Evolutionary conservation across 768 basidiomycete genomes (phyloP).

Genomic region (Hysterangium stoloniferum): DNA sequence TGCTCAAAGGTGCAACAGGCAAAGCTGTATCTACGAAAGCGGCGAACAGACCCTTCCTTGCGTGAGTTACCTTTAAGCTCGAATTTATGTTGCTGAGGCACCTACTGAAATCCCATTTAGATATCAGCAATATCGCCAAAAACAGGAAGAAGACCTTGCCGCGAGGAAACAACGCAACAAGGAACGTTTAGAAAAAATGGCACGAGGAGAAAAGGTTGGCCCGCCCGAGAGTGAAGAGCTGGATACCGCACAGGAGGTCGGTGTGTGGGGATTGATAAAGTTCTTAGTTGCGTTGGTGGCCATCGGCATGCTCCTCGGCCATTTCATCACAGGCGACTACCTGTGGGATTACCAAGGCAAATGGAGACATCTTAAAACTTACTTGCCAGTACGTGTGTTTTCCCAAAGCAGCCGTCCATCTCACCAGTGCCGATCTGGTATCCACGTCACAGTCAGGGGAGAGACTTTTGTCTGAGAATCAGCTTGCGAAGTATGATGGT

Average conservation of each 20-base stretch:
- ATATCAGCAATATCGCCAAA: constrained; percentile 14
- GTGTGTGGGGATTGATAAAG: constrained; percentile 56
- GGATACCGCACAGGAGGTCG: constrained; percentile 62
- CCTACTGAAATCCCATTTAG: not conserved
- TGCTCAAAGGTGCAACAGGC: constrained; percentile 29
- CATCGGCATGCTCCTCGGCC: constrained; percentile 54
- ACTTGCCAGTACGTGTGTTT: constrained; percentile 46
- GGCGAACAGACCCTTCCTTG: constrained; percentile 9
- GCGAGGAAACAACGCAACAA: constrained; percentile 66
- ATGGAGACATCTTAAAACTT: constrained; percentile 51
- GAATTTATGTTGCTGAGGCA: not conserved
- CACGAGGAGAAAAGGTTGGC: constrained; percentile 63
- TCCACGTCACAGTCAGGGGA: constrained; percentile 40
- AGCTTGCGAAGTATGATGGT: constrained; percentile 67
- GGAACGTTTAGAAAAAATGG: constrained; percentile 64
- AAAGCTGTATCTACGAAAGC: constrained; percentile 14
- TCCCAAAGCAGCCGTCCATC: not conserved
- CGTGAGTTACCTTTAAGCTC: not conserved
- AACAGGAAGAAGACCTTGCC: constrained; percentile 51
- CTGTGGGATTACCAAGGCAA: constrained; percentile 75
- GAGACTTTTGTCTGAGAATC: constrained; percentile 65
- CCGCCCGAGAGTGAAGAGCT: constrained; percentile 43
- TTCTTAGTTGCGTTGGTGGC: constrained; percentile 53
- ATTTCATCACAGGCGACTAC: constrained; percentile 82
- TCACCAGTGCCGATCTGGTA: constrained; percentile 4